Evolutionary conservation across 176 grass and related monocot species (phyloP).

Genomic region (Phoenix roebelenii): DNA sequence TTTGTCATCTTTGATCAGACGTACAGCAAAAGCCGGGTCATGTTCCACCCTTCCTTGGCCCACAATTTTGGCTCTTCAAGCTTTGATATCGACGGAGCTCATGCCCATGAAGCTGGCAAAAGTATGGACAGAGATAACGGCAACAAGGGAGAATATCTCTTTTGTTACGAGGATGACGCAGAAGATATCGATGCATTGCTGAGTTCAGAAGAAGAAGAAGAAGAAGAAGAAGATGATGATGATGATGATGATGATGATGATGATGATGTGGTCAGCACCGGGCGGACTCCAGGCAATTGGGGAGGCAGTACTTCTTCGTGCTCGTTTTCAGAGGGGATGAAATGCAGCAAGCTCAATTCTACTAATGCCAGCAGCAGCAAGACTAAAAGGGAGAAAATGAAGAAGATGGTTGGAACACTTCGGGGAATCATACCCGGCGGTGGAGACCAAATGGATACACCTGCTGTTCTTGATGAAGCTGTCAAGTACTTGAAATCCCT

Average conservation of each 20-base stretch:
- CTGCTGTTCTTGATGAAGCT: slow-evolving; percentile 53
- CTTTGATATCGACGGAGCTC: slow-evolving; percentile 5
- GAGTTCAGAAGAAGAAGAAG: slow-evolving; percentile 44
- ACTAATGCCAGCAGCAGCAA: slow-evolving; percentile 4
- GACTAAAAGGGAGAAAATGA: slow-evolving; percentile 33
- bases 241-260: slow-evolving; percentile 38
- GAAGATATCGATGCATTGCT: slow-evolving; percentile 64
- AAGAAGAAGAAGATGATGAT: slow-evolving; percentile 17
- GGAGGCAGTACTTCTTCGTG: slow-evolving; percentile 30
- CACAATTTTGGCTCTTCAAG: slow-evolving; percentile 33
- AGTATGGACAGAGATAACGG: slow-evolving; percentile 8
- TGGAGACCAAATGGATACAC: slow-evolving; percentile 49
- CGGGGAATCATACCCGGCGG: slow-evolving; percentile 63
- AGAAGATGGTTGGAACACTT: slow-evolving; percentile 36
- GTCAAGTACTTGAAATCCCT: slow-evolving; percentile 67
- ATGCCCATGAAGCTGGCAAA: slow-evolving; percentile 20
- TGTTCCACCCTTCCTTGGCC: slow-evolving; percentile 56
- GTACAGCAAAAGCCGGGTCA: slow-evolving; percentile 30
- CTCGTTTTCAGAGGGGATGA: background rate
- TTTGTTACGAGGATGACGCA: slow-evolving; percentile 59
- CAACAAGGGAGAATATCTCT: slow-evolving; percentile 21
- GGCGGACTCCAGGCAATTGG: slow-evolving; percentile 36
- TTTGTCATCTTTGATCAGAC: slow-evolving; percentile 61
- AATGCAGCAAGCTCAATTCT: slow-evolving; percentile 20
- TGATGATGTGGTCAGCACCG: slow-evolving; percentile 62